A percentile compares a stretch with the other conserved stretches of the same genome.
phyloP scores from a whole-genome alignment of 2,329 filamentous ascomycete genomes.

The Botrytis byssoidea region DNA sequence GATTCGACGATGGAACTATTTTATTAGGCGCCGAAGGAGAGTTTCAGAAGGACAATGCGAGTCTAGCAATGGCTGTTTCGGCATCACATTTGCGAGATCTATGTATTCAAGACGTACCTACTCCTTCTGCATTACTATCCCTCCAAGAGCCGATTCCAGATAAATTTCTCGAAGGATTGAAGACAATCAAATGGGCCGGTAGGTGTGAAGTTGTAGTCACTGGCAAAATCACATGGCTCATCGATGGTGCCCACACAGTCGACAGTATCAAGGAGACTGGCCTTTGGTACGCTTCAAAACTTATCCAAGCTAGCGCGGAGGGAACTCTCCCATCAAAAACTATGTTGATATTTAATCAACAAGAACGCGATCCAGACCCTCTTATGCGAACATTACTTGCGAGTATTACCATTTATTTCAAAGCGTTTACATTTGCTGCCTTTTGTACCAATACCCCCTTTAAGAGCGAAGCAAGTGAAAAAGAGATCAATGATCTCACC shows the following conservation, averaged over 20 bases:
- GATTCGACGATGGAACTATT: conserved; percentile 45
- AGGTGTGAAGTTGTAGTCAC: conserved; percentile 65
- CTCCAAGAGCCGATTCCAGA: conserved; percentile 47
- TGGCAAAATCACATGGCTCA: conserved; percentile 69
- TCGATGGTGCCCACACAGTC: conserved; percentile 92
- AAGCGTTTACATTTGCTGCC: conserved; percentile 68
- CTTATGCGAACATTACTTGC: conserved; percentile 42
- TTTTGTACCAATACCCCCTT: conserved; percentile 78
- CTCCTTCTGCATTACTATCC: background rate
- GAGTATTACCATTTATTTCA: conserved; percentile 29
- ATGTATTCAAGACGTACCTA: conserved; percentile 22
- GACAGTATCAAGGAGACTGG: conserved; percentile 83
- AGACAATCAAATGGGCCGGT: conserved; percentile 73
- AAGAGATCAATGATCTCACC: conserved; percentile 48
- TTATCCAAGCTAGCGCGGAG: conserved; percentile 10
- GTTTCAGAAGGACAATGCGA: conserved; percentile 60
- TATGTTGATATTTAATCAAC: conserved; percentile 86
- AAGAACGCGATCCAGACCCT: conserved; percentile 71
- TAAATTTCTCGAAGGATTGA: conserved; percentile 69
- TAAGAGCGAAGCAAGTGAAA: conserved; percentile 35
- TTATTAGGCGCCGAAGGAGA: conserved; percentile 51
- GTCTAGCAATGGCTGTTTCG: conserved; percentile 55
- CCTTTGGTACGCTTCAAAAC: conserved; percentile 69
- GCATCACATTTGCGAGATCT: conserved; percentile 50
- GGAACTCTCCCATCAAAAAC: conserved; percentile 28